Percentiles rank a stretch among this genome's conserved stretches.
Conservation (phyloP, 257 asterid species). For the Henckelia pumila region DNA sequence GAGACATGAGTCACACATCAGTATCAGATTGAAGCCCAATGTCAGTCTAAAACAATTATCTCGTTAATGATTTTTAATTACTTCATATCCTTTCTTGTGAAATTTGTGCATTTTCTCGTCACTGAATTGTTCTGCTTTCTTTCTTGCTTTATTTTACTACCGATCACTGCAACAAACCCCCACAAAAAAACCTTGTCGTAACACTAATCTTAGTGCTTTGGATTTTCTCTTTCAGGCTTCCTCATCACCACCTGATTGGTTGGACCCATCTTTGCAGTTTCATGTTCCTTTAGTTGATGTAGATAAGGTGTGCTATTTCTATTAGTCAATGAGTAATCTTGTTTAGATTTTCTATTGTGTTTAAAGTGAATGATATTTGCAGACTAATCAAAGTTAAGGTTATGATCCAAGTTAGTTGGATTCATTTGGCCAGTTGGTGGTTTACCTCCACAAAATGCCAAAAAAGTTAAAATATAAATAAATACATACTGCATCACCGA, state of each 20-base stretch:
- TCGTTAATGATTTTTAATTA: not conserved
- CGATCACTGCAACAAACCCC: too few relatives aligned
- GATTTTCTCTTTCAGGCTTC: slow-evolving; percentile 57
- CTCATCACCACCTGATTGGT: slow-evolving; percentile 71
- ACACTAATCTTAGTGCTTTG: slow-evolving; percentile 10
- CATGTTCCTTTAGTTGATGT: slow-evolving; percentile 90
- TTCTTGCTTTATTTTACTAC: not conserved
- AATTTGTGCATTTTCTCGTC: not conserved
- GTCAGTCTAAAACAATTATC: not conserved
- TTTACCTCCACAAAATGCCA: not conserved
- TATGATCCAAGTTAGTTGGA: slow-evolving; percentile 6
- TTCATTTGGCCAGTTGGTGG: not conserved
- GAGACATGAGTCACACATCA: not conserved
- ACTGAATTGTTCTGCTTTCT: not conserved
- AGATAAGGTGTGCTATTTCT: slow-evolving; percentile 65
- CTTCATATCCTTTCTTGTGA: not conserved
- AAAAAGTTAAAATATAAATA: not conserved
- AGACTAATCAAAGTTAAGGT: slow-evolving; percentile 19
- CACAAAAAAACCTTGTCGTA: too few relatives aligned
- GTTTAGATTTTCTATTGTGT: slow-evolving; percentile 16
- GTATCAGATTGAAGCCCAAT: slow-evolving; percentile 2
- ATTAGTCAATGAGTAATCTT: slow-evolving; percentile 9
- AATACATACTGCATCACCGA: not conserved
- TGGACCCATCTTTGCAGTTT: slow-evolving; percentile 71
- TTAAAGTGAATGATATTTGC: slow-evolving; percentile 5